Percentiles rank a stretch among this genome's conserved stretches.
Conservation (phyloP, 352 stramenopile species). For the Phytophthora fragariaefolia region DNA sequence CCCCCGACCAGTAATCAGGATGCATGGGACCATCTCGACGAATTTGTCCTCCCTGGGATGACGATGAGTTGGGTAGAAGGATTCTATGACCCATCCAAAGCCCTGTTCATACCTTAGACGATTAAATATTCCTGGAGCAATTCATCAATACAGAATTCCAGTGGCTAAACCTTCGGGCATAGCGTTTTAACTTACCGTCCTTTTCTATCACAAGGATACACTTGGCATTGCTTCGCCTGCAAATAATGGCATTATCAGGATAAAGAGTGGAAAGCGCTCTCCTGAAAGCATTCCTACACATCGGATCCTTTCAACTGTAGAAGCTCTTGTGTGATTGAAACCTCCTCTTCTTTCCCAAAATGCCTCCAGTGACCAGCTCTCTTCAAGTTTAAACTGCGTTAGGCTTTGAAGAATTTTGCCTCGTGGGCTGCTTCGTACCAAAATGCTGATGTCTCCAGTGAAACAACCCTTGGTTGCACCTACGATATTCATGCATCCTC, state of each 20-base stretch:
- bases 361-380: conserved; percentile 60
- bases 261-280: background rate
- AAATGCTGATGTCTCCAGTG: conserved; percentile 55
- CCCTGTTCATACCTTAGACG: conserved; percentile 65
- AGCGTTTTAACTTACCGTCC: conserved; percentile 71
- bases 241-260: background rate
- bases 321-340: conserved; percentile 81
- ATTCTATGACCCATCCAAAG: background rate
- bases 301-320: conserved; percentile 57
- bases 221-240: conserved; percentile 69
- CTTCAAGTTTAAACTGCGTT: conserved; percentile 32
- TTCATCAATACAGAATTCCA: conserved; percentile 50
- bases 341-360: conserved; percentile 64
- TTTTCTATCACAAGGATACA: conserved; percentile 96
- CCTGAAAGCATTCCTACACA: conserved; percentile 43
- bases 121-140: conserved; percentile 94
- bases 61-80: background rate
- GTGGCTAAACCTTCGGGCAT: background rate
- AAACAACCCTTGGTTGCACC: conserved; percentile 87
- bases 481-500: conserved; percentile 80
- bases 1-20: conserved; percentile 94
- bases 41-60: conserved; percentile 82
- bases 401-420: background rate
- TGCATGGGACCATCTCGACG: conserved; percentile 87
- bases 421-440: conserved; percentile 34